Evolutionary conservation across 257 asterid genomes (phyloP).

Genomic region (Ehretia macrophylla): DNA sequence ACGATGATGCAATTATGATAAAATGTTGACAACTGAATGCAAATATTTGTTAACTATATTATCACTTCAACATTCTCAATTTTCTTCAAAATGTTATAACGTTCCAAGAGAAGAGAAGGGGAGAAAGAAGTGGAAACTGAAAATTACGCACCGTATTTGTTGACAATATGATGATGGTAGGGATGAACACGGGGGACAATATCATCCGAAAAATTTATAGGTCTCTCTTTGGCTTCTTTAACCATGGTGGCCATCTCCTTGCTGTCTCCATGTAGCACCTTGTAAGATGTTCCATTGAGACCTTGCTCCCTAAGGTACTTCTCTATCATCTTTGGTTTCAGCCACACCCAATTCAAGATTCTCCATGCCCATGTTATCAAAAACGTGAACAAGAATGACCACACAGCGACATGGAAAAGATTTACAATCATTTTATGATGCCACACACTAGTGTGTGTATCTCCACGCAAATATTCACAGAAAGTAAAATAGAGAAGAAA

Average conservation of each 20-base stretch:
- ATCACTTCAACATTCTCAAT: too few species aligned
- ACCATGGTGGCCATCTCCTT: conserved; percentile 43
- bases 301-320: conserved; percentile 44
- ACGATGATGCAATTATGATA: too few species aligned
- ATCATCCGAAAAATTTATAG: conserved; percentile 38
- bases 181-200: conserved; percentile 39
- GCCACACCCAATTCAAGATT: conserved; percentile 43
- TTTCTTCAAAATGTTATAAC: too few species aligned
- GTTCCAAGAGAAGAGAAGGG: too few species aligned
- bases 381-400: not conserved
- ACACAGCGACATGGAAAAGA: not conserved
- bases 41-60: too few species aligned
- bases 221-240: conserved; percentile 32
- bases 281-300: conserved; percentile 44
- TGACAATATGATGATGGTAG: conserved; percentile 29
- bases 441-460: too few species aligned
- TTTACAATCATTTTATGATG: not conserved
- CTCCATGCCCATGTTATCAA: conserved; percentile 26
- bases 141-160: conserved; percentile 33
- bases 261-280: conserved; percentile 39
- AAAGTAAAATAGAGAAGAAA: too few species aligned
- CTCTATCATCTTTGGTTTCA: conserved; percentile 41
- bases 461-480: too few species aligned
- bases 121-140: too few species aligned
- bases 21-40: too few species aligned